Percentiles rank a stretch among this genome's conserved stretches.
phyloP scores from a whole-genome alignment of 192 early-diverging fungal species.

The Phycomyces blakesleeanus region DNA sequence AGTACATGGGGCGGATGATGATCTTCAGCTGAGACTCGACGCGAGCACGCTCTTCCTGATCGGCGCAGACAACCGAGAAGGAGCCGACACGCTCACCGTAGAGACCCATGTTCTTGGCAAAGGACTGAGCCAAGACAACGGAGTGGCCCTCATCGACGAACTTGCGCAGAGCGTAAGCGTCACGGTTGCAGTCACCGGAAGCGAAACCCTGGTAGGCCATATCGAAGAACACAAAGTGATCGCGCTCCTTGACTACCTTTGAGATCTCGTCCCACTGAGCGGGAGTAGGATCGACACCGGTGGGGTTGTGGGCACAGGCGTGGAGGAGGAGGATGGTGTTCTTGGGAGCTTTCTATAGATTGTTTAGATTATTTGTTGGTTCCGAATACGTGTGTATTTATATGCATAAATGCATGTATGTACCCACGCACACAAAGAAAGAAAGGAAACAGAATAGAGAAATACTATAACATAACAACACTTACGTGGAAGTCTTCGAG shows the following conservation, averaged over 20 bases:
- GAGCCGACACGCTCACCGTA: conserved; percentile 97
- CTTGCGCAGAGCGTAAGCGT: conserved; percentile 91
- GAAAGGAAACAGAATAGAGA: no score
- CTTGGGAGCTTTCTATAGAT: conserved; percentile 66
- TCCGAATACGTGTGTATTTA: no score
- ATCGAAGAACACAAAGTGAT: conserved; percentile 95
- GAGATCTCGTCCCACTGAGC: conserved; percentile 92
- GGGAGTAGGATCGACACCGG: conserved; percentile 93
- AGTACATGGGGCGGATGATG: conserved; percentile 95
- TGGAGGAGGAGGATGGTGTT: conserved; percentile 91
- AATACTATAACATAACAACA: no score
- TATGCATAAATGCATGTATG: no score
- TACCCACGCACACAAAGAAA: no score
- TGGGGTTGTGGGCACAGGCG: conserved; percentile 99
- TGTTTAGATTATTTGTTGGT: not conserved
- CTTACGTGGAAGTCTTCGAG: conserved; percentile 80
- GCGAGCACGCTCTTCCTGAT: conserved; percentile 69
- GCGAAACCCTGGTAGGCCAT: conserved; percentile 99
- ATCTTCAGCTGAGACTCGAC: conserved; percentile 94
- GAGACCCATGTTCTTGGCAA: conserved; percentile 99
- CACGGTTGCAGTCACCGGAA: conserved; percentile 81
- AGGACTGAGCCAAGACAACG: conserved; percentile 87
- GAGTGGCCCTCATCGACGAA: conserved; percentile 81
- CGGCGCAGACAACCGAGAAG: conserved; percentile 79
- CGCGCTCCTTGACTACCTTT: conserved; percentile 53